Conservation (phyloP, 2,329 filamentous ascomycete genomes). For the Alternaria sp. region DNA sequence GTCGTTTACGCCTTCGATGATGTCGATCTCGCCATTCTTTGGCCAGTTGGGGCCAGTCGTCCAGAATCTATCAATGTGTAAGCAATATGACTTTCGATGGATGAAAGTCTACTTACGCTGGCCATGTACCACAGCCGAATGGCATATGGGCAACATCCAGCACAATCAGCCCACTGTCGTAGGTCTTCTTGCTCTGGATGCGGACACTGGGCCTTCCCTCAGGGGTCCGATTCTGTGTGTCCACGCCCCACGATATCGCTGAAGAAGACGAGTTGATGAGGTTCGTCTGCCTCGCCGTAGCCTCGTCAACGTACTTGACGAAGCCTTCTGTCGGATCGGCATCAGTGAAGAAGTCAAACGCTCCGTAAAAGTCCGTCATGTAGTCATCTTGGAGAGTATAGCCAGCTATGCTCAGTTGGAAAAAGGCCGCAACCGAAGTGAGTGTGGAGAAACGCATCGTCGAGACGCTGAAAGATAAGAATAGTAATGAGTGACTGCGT, state of each 20-base stretch:
- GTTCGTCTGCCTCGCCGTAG: constrained; percentile 48
- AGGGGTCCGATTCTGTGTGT: constrained; percentile 47
- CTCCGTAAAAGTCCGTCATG: constrained; percentile 53
- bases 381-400: constrained; percentile 52
- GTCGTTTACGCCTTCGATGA: constrained; percentile 57
- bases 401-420: constrained; percentile 47
- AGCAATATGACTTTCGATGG: constrained; percentile 1
- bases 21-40: constrained; percentile 56
- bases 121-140: constrained; percentile 60
- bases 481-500: constrained; percentile 42
- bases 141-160: constrained; percentile 61
- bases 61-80: constrained; percentile 36
- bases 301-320: constrained; percentile 49
- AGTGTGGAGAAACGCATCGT: constrained; percentile 47
- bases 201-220: constrained; percentile 56
- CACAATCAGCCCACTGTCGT: constrained; percentile 57
- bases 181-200: constrained; percentile 55
- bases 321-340: constrained; percentile 55
- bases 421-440: constrained; percentile 44
- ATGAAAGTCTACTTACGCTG: constrained; percentile 44
- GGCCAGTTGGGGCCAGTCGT: constrained; percentile 43
- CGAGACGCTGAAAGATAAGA: constrained; percentile 29
- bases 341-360: constrained; percentile 53
- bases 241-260: constrained; percentile 55
- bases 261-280: constrained; percentile 48